A percentile compares a stretch with the other conserved stretches of the same genome.
phyloP scores from a whole-genome alignment of 1,284 basidiomycete species.

The Spongiforma sp. region DNA sequence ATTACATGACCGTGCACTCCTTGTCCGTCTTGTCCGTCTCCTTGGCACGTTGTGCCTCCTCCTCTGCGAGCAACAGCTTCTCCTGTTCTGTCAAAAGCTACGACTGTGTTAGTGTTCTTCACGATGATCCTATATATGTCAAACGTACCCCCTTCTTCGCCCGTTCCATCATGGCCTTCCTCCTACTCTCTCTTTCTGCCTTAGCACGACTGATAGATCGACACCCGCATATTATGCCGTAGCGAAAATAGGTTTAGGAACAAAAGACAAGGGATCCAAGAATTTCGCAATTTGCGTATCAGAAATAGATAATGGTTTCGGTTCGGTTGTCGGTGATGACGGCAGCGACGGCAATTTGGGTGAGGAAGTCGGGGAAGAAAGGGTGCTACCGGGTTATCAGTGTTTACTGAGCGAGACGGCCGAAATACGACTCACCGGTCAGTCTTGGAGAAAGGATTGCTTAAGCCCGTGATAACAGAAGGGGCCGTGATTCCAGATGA shows the following conservation, averaged over 20 bases:
- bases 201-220: conserved; percentile 62
- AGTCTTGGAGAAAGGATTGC: conserved; percentile 65
- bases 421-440: conserved; percentile 63
- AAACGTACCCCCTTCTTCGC: conserved; percentile 62
- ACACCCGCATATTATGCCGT: conserved; percentile 50
- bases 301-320: conserved; percentile 25
- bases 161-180: conserved; percentile 69
- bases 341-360: conserved; percentile 19
- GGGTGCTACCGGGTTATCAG: conserved; percentile 67
- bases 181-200: conserved; percentile 68
- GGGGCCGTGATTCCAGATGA: conserved; percentile 16
- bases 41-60: conserved; percentile 45
- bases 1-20: conserved; percentile 67
- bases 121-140: background rate
- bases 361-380: conserved; percentile 34
- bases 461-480: conserved; percentile 23
- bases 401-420: conserved; percentile 51
- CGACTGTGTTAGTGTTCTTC: conserved; percentile 9
- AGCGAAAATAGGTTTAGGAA: conserved; percentile 68
- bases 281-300: conserved; percentile 34
- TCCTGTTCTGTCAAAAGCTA: conserved; percentile 62
- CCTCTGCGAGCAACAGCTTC: conserved; percentile 61
- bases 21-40: conserved; percentile 41
- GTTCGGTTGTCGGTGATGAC: conserved; percentile 1
- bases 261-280: conserved; percentile 54